Conservation (phyloP, 495 filamentous ascomycete genomes). For the Talaromyces adpressus region DNA sequence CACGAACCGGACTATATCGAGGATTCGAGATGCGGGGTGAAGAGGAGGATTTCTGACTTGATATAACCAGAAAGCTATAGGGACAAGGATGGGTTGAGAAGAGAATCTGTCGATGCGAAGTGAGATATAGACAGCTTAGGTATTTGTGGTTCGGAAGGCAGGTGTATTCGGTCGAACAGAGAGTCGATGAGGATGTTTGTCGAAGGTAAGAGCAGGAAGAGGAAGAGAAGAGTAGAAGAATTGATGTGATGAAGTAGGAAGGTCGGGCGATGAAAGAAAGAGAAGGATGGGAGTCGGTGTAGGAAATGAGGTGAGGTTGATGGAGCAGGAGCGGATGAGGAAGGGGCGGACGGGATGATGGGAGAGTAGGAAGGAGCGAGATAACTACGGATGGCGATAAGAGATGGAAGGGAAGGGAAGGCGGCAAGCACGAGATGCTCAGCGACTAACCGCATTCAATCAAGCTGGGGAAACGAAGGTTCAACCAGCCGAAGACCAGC, state of each 20-base stretch:
- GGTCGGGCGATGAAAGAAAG: conserved; percentile 8
- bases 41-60: not conserved
- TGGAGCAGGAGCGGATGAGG: conserved; percentile 1
- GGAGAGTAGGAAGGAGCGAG: not conserved
- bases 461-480: conserved; percentile 3
- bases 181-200: conserved; percentile 21
- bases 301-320: not conserved
- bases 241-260: conserved; percentile 16
- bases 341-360: conserved; percentile 1
- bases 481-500: conserved; percentile 1
- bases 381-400: not conserved
- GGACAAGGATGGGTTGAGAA: not conserved
- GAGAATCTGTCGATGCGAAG: not conserved
- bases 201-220: conserved; percentile 25
- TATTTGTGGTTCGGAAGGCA: conserved; percentile 20
- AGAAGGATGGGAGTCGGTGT: conserved; percentile 6
- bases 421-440: not conserved
- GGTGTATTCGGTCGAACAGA: conserved; percentile 12
- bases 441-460: conserved; percentile 2
- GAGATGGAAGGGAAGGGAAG: conserved; percentile 1
- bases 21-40: not conserved
- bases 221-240: conserved; percentile 23
- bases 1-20: conserved; percentile 9
- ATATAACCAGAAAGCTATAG: not conserved
- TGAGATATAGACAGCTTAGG: conserved; percentile 15